These are phyloP conservation scores for Asterochloris erici DNA, from an alignment of 139 green algal genomes.

Conservation along the genomic window DNA sequence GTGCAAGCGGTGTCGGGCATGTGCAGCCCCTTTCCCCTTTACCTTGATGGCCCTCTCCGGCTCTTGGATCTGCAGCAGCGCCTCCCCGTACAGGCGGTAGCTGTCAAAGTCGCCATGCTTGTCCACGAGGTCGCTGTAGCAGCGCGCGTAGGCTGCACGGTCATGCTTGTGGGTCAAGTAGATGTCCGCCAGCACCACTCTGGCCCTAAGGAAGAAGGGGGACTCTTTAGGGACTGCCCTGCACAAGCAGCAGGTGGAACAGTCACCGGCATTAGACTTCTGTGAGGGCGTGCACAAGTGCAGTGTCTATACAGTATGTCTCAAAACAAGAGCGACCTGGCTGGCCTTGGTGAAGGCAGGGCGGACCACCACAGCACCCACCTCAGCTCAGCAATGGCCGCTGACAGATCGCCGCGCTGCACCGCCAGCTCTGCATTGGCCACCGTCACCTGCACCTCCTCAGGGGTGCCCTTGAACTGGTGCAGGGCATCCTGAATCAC, in stretches of 20 bases:
- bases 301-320: no score
- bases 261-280: neutral
- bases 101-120: constrained; percentile 46
- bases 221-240: constrained; percentile 30
- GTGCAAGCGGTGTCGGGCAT: neutral
- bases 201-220: constrained; percentile 51
- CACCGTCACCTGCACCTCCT: constrained; percentile 65
- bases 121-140: constrained; percentile 65
- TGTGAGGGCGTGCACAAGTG: neutral
- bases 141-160: constrained; percentile 52
- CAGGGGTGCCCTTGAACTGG: constrained; percentile 61
- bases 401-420: constrained; percentile 47
- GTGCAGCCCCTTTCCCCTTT: neutral
- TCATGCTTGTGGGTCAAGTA: constrained; percentile 66
- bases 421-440: constrained; percentile 65
- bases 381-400: constrained; percentile 54
- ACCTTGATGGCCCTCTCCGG: constrained; percentile 51
- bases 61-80: constrained; percentile 74
- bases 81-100: constrained; percentile 70
- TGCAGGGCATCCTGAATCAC: constrained; percentile 50
- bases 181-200: constrained; percentile 67
- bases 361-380: neutral
- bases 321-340: no score
- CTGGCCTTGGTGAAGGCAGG: no score
- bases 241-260: neutral